Percentiles rank a stretch among this genome's conserved stretches.
Evolutionary conservation across 2,329 filamentous ascomycete species (phyloP).

Genomic region (Spiromastix sp.): DNA sequence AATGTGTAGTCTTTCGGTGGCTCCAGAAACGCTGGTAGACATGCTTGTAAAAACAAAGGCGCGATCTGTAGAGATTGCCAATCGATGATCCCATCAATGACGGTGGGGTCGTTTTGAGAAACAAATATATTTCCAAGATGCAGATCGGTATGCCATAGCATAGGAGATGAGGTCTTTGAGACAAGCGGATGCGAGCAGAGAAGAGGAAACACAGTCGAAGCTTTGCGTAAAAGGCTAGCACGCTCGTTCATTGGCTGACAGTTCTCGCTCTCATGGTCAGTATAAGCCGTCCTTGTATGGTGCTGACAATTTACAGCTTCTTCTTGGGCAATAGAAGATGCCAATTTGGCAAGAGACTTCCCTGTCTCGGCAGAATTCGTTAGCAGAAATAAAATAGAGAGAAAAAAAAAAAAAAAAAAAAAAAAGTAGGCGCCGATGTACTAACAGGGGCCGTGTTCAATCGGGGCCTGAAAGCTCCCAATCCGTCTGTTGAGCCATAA

Average conservation of each 20-base stretch:
- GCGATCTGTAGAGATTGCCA: constrained; percentile 15
- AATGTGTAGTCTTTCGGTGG: constrained; percentile 13
- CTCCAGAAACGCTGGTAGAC: constrained; percentile 14
- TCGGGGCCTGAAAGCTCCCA: not conserved
- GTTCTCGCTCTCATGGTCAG: constrained; percentile 8
- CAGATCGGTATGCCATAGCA: constrained; percentile 17
- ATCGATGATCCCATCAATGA: constrained; percentile 17
- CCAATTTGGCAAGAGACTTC: constrained; percentile 11
- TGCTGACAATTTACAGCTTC: constrained; percentile 14
- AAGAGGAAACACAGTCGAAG: constrained; percentile 7
- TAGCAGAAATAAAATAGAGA: constrained; percentile 6
- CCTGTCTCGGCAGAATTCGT: no score
- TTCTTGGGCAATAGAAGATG: constrained; percentile 10
- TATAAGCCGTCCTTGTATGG: no score
- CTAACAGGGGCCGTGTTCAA: no score
- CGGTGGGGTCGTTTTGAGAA: constrained; percentile 11
- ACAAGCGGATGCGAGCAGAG: constrained; percentile 12
- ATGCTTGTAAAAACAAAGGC: constrained; percentile 17
- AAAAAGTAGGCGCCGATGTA: constrained; percentile 9
- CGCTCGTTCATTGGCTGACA: constrained; percentile 14
- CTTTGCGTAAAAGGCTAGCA: constrained; percentile 11
- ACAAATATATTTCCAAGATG: constrained; percentile 19
- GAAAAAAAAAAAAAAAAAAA: constrained; percentile 1
- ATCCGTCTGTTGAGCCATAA: no score
- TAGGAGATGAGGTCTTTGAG: constrained; percentile 7